These are phyloP conservation scores for Claviceps quebecensis DNA, from an alignment of 2,329 filamentous ascomycete genomes.

Conservation along the genomic window DNA sequence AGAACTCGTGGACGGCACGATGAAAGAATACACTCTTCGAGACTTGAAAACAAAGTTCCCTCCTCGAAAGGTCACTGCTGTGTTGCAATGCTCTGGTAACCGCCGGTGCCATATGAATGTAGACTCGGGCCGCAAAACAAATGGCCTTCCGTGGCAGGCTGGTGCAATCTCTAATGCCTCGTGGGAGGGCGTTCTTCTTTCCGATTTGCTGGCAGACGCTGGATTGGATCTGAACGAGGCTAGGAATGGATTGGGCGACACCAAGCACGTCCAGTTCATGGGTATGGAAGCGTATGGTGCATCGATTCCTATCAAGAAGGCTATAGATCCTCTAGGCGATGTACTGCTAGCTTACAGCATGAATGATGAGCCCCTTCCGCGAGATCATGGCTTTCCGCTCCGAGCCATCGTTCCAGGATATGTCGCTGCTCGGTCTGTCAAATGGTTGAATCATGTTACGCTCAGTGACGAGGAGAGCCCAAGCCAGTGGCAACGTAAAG, in stretches of 20 bases:
- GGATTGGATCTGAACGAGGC: conserved; percentile 31
- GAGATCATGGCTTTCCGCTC: conserved; percentile 53
- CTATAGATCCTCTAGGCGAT: conserved; percentile 45
- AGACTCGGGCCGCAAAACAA: conserved; percentile 29
- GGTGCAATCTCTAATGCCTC: conserved; percentile 47
- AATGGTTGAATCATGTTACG: conserved; percentile 52
- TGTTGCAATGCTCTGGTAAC: conserved; percentile 47
- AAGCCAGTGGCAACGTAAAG: conserved; percentile 50
- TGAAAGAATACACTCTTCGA: conserved; percentile 35
- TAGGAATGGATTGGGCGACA: conserved; percentile 21
- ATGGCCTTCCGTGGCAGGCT: conserved; percentile 44
- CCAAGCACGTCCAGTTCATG: conserved; percentile 42
- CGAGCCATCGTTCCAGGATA: conserved; percentile 49
- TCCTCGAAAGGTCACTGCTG: conserved; percentile 36
- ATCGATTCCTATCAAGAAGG: conserved; percentile 45
- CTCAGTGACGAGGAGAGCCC: conserved; percentile 52
- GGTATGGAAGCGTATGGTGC: conserved; percentile 47
- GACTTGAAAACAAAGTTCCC: conserved; percentile 40
- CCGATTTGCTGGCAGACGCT: conserved; percentile 41
- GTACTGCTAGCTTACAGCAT: conserved; percentile 54
- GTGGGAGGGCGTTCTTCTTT: conserved; percentile 42
- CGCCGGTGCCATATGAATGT: conserved; percentile 44
- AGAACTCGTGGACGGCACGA: conserved; percentile 40
- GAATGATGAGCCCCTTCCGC: conserved; percentile 49
- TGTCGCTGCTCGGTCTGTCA: conserved; percentile 53